A percentile compares a stretch with the other conserved stretches of the same genome.
phyloP scores from a whole-genome alignment of 345 rosid genomes.

The Eucalyptus globulus region DNA sequence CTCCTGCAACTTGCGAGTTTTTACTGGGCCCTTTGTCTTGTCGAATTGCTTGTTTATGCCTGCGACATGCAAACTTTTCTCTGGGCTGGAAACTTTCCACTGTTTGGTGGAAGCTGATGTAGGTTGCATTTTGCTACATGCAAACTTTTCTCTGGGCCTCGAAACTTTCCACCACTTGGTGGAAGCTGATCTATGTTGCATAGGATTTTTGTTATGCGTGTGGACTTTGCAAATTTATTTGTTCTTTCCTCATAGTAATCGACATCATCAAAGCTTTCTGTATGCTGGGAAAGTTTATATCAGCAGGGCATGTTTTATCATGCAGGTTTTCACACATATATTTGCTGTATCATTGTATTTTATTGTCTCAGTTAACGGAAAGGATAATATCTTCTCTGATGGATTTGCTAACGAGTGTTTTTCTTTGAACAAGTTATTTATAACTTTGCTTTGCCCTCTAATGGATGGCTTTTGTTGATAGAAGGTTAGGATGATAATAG shows the following conservation, averaged over 20 bases:
- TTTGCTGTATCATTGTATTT: neutral
- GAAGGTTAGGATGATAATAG: neutral
- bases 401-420: neutral
- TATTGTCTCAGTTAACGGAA: neutral
- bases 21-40: neutral
- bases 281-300: neutral
- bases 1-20: neutral
- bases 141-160: neutral
- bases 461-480: neutral
- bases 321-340: neutral
- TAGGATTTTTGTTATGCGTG: neutral
- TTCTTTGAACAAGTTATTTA: neutral
- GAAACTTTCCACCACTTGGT: neutral
- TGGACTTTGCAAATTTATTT: neutral
- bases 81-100: neutral
- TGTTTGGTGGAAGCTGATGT: neutral
- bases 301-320: neutral
- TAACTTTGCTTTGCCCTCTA: neutral
- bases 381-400: neutral
- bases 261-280: neutral
- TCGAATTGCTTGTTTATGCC: neutral
- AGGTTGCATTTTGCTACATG: neutral
- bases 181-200: neutral
- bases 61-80: neutral
- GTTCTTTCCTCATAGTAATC: neutral